These are phyloP conservation scores for Solanum ahanhuiri DNA, from an alignment of 257 asterid species.

Conservation along the genomic window DNA sequence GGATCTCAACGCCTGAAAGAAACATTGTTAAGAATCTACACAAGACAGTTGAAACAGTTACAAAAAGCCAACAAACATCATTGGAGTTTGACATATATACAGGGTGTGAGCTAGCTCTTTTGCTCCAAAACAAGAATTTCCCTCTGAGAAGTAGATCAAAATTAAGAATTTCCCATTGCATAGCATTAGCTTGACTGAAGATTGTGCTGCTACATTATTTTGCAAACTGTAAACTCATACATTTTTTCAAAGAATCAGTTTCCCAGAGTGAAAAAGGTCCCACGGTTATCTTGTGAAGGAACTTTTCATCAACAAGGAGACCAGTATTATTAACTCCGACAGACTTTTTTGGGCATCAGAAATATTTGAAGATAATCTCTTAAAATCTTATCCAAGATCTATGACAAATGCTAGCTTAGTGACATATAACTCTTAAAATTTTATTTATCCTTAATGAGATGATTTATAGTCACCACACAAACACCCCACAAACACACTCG, in stretches of 20 bases:
- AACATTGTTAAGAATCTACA: background rate
- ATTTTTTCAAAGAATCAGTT: background rate
- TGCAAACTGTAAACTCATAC: background rate
- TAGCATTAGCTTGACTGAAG: background rate
- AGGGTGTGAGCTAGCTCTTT: background rate
- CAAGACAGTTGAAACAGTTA: background rate
- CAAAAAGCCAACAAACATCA: background rate
- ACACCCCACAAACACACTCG: too few species aligned
- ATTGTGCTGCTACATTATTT: background rate
- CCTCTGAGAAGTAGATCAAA: background rate
- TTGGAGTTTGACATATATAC: background rate
- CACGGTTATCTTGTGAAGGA: background rate
- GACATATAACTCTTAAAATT: too few species aligned
- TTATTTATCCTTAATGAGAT: too few species aligned
- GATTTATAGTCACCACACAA: too few species aligned
- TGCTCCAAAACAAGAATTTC: background rate
- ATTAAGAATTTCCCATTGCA: background rate
- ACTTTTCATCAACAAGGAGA: background rate
- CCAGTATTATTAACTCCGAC: background rate
- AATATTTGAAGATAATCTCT: too few species aligned
- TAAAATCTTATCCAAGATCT: too few species aligned
- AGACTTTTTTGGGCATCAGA: background rate
- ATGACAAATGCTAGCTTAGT: too few species aligned
- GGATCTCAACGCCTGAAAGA: slow-evolving; percentile 62
- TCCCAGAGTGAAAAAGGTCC: background rate